Base-by-base conservation (phyloP, 2,329 filamentous ascomycete species). In the Alternaria consortialis region DNA sequence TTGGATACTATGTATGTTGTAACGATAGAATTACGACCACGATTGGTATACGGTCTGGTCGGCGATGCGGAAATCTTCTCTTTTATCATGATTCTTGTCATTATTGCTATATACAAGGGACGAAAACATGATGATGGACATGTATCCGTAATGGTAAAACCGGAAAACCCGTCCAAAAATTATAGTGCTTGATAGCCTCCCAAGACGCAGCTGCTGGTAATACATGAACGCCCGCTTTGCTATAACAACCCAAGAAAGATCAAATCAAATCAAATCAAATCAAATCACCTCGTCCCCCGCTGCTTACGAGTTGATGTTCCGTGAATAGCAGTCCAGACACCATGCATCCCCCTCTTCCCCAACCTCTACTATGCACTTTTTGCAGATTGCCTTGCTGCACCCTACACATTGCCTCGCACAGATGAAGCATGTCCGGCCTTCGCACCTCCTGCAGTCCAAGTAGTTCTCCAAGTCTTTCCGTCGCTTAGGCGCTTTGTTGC, bases 391-490 rank as follows among this genome's bases (percentile, higher is more conserved):
- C 34, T 82, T 78, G 8, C 81, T 79, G 39, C 79, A 79, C 15
- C 61, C 69, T 12, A 84, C 79, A 67, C 90, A 92, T 66, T 87
- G 81, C 27, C 90, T 80, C 44, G 90, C 85, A 73, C 90, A 92
- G n/a, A 92, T 83, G 70, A 86, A 91, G 73, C 90, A 92, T 0
- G 89, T 86, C 42, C 88, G 82, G 63, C 85, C 80, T 9, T 83
- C 81, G 71, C 90, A 92, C 13, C 85, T 84, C 66, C 85, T 80
- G 74, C 90, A 92, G 68, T 87, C 83, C 47, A 87, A 85, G 71
- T 88, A 91, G 9, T 85, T 86, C 74, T 90, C 88, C 34, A 91
- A 82, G 58, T 91, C 88, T 6, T 83, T 84, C 73, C 86, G 90
- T 67, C 87, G 87, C 53, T 84, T 88, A 1, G 90, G 90, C 55